Evolutionary conservation across 75 land plant genomes (phyloP), one percentile per base, ranked within the genome.

Genomic region (Selaginella tamariscina): DNA sequence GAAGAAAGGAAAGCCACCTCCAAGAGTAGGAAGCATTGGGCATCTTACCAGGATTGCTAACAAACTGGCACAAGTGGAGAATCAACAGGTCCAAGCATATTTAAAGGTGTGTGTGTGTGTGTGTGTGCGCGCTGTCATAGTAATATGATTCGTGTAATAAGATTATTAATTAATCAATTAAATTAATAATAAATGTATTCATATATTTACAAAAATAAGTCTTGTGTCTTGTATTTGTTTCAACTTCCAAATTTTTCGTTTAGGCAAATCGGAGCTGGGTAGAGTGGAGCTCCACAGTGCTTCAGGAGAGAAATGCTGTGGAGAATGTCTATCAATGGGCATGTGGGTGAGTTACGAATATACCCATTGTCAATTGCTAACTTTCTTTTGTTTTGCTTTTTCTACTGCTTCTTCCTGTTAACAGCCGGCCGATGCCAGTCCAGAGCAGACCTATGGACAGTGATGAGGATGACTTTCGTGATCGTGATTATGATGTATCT

Each of bases 11-110:
- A 90, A 72, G 75, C 22, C 74, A 32, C 85, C 87, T 27, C 84
- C 97, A 29, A 90, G 69, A 60, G 77, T 86, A 59, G 99, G 99
- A 18, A 95, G 84, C 70, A 70, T 90, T 59, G 99, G 99, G 32
- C 99, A 95, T 59, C 55, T 91, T 2, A 91, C 99, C 56, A 78
- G 83, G 9, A 84, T 95, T 57, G 84, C 93, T 30, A 95, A 95
- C 80, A 85, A 81, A 68, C 75, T 95, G 65, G 54, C 78, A 56
- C 87, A 95, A 62, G 68, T 83, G 60, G 83, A 39, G 75, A 32
- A 84, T 68, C 56, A 74, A 0, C 65, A 84, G 83, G 28, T 62
- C 68, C 81, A 84, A 54, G 68, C 78, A 23, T 68, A 73, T 73
- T 56, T 91, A 72, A 85, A 91, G 99, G 99, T 95, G 49, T 39